Percentiles rank a stretch among this genome's conserved stretches.
These are phyloP conservation scores for Tremella fuciformis DNA, from an alignment of 768 basidiomycete genomes.

Conservation along the genomic window DNA sequence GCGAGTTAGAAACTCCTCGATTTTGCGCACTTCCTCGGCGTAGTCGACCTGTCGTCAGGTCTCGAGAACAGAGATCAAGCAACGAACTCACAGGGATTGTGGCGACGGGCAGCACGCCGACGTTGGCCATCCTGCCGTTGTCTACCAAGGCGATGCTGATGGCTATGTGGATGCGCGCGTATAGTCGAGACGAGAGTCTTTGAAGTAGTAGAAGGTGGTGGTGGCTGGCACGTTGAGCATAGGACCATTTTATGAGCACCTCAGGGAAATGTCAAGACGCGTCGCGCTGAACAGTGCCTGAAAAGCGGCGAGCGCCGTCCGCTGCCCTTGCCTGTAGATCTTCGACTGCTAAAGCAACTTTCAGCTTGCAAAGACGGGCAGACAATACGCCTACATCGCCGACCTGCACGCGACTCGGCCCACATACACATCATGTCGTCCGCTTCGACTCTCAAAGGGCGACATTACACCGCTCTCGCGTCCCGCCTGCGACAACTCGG, in stretches of 20 bases:
- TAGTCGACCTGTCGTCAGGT: slow-evolving; percentile 33
- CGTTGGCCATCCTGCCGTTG: slow-evolving; percentile 10
- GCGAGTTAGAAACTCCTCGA: slow-evolving; percentile 41
- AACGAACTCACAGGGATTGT: slow-evolving; percentile 30
- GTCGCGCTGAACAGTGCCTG: neutral
- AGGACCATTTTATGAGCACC: no score
- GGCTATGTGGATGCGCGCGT: neutral
- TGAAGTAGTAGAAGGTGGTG: neutral
- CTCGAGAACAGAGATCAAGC: neutral
- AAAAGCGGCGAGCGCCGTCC: neutral
- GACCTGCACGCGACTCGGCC: neutral
- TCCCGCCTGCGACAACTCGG: slow-evolving; percentile 67
- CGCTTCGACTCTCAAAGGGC: slow-evolving; percentile 58
- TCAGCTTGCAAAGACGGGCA: slow-evolving; percentile 1
- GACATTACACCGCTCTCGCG: slow-evolving; percentile 74
- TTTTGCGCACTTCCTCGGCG: slow-evolving; percentile 36
- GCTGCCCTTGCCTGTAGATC: neutral
- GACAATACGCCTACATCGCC: neutral
- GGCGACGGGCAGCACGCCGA: slow-evolving; percentile 43
- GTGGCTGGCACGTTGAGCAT: neutral
- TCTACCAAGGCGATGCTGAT: neutral
- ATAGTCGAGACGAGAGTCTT: neutral
- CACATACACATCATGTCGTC: neutral
- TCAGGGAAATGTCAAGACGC: slow-evolving; percentile 2
- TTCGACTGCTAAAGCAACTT: no score